Base-by-base conservation (phyloP, 441 rosid genomes). In the Kokia cookei region DNA sequence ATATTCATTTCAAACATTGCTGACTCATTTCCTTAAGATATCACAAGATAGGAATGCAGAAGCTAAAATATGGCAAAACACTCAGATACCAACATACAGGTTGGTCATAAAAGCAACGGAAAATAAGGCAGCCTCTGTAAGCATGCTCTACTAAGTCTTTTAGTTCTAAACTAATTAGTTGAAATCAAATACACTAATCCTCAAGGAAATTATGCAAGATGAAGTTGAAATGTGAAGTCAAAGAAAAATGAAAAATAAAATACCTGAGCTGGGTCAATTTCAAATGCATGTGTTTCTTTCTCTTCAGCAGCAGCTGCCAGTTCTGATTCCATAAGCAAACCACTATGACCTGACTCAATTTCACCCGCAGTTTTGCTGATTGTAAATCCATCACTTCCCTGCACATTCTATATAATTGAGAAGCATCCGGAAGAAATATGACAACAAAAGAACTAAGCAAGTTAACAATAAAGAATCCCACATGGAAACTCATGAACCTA, bases 301-400 rank as follows among this genome's bases (percentile, higher is more conserved):
- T 93, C 97, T 86, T 96, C 97, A 47, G 94, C 90, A 35, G 85
- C 97, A 78, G 97, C 97, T 43, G 99, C 97, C 83, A 90, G 79
- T 75, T 91, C 93, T 80, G 95, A 93, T 84, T 84, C 94, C 78
- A 87, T 87, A 70, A 96, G 86, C 80, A 96, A 83, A 80, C 83
- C 97, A 73, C 83, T 91, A 74, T 88, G 97, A 74, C 83, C 80
- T 61, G 84, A 78, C 71, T 72, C 89, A 72, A 86, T 80, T 85
- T 92, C 99, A 82, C 96, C 97, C 0, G 86, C 84, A 69, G 94
- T 78, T 86, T 86, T 93, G 79, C 91, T 87, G 45, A 89, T 63
- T 1, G 86, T 84, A 80, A 96, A 96, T 76, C 84, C 97, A 79
- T 90, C 94, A 51, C 73, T 76, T 57, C 83, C 93, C 79, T 75